phyloP scores from a whole-genome alignment of 768 basidiomycete genomes.

The Phlebiopsis gigantea region DNA sequence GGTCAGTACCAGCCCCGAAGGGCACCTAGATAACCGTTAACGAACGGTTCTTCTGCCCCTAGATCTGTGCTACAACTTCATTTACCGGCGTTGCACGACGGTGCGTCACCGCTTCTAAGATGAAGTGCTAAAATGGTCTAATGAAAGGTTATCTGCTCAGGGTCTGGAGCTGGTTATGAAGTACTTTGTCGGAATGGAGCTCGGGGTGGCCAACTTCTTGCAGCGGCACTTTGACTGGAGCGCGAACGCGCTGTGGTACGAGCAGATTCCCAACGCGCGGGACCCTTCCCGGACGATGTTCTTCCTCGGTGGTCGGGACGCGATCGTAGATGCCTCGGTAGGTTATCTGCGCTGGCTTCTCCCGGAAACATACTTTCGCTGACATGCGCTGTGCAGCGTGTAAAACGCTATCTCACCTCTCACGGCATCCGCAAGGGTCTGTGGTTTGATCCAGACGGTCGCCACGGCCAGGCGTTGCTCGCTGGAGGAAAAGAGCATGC shows the following conservation, averaged over 20 bases:
- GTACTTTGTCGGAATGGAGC: slow-evolving; percentile 84
- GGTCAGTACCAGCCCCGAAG: slow-evolving; percentile 40
- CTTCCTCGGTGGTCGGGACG: slow-evolving; percentile 79
- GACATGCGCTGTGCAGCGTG: slow-evolving; percentile 39
- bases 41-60: slow-evolving; percentile 3
- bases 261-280: slow-evolving; percentile 78
- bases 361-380: neutral
- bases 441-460: slow-evolving; percentile 56
- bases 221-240: slow-evolving; percentile 84
- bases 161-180: slow-evolving; percentile 76
- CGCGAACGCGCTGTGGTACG: slow-evolving; percentile 84
- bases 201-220: slow-evolving; percentile 83
- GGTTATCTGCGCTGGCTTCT: slow-evolving; percentile 13
- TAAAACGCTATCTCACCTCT: slow-evolving; percentile 66
- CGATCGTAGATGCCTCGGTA: slow-evolving; percentile 71
- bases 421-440: slow-evolving; percentile 70
- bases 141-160: slow-evolving; percentile 30
- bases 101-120: slow-evolving; percentile 33
- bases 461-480: slow-evolving; percentile 59
- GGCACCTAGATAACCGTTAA: neutral
- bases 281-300: slow-evolving; percentile 65
- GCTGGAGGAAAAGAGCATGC: slow-evolving; percentile 46
- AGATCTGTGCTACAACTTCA: slow-evolving; percentile 91
- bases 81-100: slow-evolving; percentile 65
- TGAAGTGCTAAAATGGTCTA: neutral